Conservation (phyloP, 352 stramenopile species). For the Globisporangium solare region DNA sequence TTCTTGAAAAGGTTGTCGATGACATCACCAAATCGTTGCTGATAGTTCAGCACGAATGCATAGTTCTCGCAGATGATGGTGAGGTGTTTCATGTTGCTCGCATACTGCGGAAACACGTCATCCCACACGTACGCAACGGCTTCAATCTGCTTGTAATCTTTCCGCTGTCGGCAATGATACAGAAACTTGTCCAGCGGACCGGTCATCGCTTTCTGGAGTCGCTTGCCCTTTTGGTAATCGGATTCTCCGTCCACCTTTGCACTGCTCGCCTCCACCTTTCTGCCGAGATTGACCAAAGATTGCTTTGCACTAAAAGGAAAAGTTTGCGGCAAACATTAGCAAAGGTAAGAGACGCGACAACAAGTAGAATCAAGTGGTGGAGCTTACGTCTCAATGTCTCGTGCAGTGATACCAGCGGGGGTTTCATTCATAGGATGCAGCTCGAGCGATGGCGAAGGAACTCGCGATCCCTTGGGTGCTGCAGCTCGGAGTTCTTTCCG, state of each 20-base stretch:
- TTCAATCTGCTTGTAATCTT: conserved; percentile 42
- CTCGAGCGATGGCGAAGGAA: neutral
- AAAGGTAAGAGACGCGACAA: neutral
- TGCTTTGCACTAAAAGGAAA: conserved; percentile 12
- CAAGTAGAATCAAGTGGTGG: neutral
- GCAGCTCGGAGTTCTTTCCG: neutral
- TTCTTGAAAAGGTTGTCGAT: conserved; percentile 35
- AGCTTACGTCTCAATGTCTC: conserved; percentile 14
- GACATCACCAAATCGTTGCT: conserved; percentile 50
- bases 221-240: conserved; percentile 26
- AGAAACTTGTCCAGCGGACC: conserved; percentile 47
- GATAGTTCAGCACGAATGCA: conserved; percentile 39
- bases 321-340: neutral
- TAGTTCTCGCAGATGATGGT: conserved; percentile 49
- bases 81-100: conserved; percentile 32
- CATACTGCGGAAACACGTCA: conserved; percentile 49
- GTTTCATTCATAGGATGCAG: conserved; percentile 1
- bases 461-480: neutral
- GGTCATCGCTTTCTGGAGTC: conserved; percentile 46
- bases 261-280: conserved; percentile 5
- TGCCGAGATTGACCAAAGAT: conserved; percentile 6
- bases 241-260: conserved; percentile 18
- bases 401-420: conserved; percentile 5
- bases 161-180: conserved; percentile 22
- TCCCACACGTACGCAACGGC: conserved; percentile 44